phyloP scores from a whole-genome alignment of 192 early-diverging fungal genomes.

The Thoreauomyces humboldtii region DNA sequence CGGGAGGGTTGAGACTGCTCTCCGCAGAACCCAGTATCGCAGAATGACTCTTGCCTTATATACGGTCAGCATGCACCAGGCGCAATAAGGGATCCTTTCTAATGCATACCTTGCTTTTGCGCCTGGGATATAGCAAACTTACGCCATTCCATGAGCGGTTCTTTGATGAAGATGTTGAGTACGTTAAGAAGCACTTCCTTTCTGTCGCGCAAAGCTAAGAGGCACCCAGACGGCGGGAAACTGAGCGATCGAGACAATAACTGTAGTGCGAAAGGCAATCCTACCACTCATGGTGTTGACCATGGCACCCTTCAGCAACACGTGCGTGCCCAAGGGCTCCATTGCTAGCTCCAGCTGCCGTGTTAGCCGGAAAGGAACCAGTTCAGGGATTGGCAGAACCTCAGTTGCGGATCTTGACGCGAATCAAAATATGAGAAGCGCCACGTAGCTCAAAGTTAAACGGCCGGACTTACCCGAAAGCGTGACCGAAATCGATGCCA shows the following conservation, averaged over 20 bases:
- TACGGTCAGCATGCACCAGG: not conserved
- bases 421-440: too few species aligned
- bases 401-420: slow-evolving; percentile 82
- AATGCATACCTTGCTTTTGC: slow-evolving; percentile 42
- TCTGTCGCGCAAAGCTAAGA: slow-evolving; percentile 52
- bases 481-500: slow-evolving; percentile 81
- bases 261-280: too few species aligned
- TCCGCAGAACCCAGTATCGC: not conserved
- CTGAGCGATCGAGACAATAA: too few species aligned
- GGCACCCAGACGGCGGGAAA: too few species aligned
- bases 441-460: slow-evolving; percentile 9
- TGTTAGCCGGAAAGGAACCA: slow-evolving; percentile 75
- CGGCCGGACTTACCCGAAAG: slow-evolving; percentile 72
- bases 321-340: slow-evolving; percentile 63
- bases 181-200: slow-evolving; percentile 69
- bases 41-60: not conserved
- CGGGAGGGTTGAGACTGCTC: slow-evolving; percentile 36
- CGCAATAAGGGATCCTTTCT: not conserved
- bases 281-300: slow-evolving; percentile 59
- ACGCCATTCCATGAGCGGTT: slow-evolving; percentile 79
- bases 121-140: slow-evolving; percentile 64
- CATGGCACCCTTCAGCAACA: slow-evolving; percentile 69
- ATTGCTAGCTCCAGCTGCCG: slow-evolving; percentile 62
- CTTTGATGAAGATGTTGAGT: slow-evolving; percentile 78
- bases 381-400: slow-evolving; percentile 69